Evolutionary conservation across 2,329 filamentous ascomycete species (phyloP), one percentile per base, ranked within the genome.

Genomic region (Tothia fuscella): DNA sequence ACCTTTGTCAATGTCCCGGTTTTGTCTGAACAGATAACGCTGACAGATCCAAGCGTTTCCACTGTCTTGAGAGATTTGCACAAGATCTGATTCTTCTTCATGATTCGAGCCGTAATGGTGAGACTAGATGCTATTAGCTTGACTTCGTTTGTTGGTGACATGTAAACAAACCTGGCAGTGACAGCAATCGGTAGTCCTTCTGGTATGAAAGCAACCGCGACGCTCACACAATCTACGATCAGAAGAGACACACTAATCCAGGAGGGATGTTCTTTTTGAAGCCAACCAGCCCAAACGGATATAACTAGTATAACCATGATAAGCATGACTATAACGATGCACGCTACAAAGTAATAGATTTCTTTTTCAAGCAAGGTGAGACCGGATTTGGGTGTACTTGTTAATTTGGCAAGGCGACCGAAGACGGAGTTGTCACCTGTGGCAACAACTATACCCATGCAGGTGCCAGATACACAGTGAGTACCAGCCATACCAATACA

Each of bases 11-110:
- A 61, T 0, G 78, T 82, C 3, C 82, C 82, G 0, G 81, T 86
- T 63, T 86, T 86, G 56, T 86, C 82, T 0, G 79, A 83, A 55
- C 81, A 84, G 30, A 87, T 78, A 6, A 83, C 73, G 0, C 78
- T 81, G 1, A 85, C 80, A 0, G 77, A 70, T 1, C 82, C 82
- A 0, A 86, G 68, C 0, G 81, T 86, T 59, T 86, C 82, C 0
- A 85, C 80, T 0, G 82, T 86, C 60, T 83, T 83, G 35, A 88
- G 66, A 0, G 78, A 83, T 61, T 87, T 87, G 74, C 81, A 86
- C 6, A 87, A 69, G 32, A 87, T 77, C 53, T 81, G 80, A 57
- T 86, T 79, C 60, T 80, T 78, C 48, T 70, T 70, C 82, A 88
- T 86, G 50, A 82, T 70, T 48, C 80, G 82, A 16, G 82, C 82